A percentile compares a stretch with the other conserved stretches of the same genome.
Conservation (phyloP, 495 filamentous ascomycete species). For the Aspergillus asperescens region DNA sequence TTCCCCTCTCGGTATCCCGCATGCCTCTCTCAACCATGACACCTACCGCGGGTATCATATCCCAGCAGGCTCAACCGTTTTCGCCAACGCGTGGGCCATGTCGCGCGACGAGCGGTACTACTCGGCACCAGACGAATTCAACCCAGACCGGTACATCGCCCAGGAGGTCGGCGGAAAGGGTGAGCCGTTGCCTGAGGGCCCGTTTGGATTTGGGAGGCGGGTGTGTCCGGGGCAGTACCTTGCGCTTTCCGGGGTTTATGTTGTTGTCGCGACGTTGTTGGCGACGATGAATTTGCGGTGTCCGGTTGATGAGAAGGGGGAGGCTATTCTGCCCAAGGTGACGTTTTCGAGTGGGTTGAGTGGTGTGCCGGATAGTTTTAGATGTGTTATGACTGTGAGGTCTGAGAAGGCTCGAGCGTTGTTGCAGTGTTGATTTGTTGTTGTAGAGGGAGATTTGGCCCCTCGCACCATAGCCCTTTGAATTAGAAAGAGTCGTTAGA, state of each 20-base stretch:
- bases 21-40: conserved; percentile 47
- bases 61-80: conserved; percentile 38
- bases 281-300: conserved; percentile 15
- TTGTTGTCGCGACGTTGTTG: conserved; percentile 18
- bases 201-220: conserved; percentile 49
- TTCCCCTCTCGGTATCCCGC: conserved; percentile 43
- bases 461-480: too few relatives aligned
- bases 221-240: conserved; percentile 21
- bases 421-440: too few relatives aligned
- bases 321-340: conserved; percentile 6
- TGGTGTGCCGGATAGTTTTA: conserved; percentile 20
- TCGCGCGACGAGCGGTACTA: conserved; percentile 35
- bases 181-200: conserved; percentile 45
- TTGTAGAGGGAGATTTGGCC: too few relatives aligned
- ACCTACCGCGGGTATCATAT: conserved; percentile 46
- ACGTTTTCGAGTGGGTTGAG: conserved; percentile 19
- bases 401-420: too few relatives aligned
- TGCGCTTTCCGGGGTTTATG: conserved; percentile 18
- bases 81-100: conserved; percentile 43
- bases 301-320: conserved; percentile 17
- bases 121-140: conserved; percentile 34
- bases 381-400: conserved; percentile 11
- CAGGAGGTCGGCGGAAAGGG: conserved; percentile 41
- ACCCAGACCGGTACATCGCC: conserved; percentile 41
- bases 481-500: too few relatives aligned